Percentiles rank a stretch among this genome's conserved stretches.
These are phyloP conservation scores for Gastrolobium bilobum DNA, from an alignment of 306 rosid genomes.

Conservation along the genomic window DNA sequence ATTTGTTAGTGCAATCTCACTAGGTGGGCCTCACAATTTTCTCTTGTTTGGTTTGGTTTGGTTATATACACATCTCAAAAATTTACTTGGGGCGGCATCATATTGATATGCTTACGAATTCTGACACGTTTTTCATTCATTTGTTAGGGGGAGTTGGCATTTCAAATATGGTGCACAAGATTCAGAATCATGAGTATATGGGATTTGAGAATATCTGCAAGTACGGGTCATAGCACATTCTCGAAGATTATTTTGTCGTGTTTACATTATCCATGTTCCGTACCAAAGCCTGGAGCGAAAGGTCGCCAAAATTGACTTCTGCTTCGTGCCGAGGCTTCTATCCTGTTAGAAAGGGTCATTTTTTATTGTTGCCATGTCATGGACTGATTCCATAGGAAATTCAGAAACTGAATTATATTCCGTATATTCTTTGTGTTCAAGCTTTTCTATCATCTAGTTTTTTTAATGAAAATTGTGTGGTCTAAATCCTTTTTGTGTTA, in stretches of 20 bases:
- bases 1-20: constrained; percentile 79
- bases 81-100: neutral
- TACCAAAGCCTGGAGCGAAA: constrained; percentile 1
- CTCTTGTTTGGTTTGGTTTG: neutral
- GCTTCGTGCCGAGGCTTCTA: constrained; percentile 6
- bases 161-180: constrained; percentile 65
- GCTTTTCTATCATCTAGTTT: neutral
- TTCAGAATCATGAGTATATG: constrained; percentile 72
- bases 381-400: constrained; percentile 32
- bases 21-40: constrained; percentile 58
- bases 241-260: constrained; percentile 39
- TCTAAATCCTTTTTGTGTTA: neutral
- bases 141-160: constrained; percentile 90
- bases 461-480: neutral
- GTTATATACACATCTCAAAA: neutral
- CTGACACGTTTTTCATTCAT: constrained; percentile 15
- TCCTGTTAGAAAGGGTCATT: neutral
- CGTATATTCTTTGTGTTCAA: constrained; percentile 18
- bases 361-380: constrained; percentile 29
- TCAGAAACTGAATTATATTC: constrained; percentile 20
- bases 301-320: constrained; percentile 24
- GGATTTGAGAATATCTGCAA: constrained; percentile 92
- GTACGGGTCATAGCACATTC: constrained; percentile 48
- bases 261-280: constrained; percentile 1
- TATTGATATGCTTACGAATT: constrained; percentile 1